Base-by-base conservation (phyloP, 176 grass and related monocot genomes). In the Oryza rufipogon region DNA sequence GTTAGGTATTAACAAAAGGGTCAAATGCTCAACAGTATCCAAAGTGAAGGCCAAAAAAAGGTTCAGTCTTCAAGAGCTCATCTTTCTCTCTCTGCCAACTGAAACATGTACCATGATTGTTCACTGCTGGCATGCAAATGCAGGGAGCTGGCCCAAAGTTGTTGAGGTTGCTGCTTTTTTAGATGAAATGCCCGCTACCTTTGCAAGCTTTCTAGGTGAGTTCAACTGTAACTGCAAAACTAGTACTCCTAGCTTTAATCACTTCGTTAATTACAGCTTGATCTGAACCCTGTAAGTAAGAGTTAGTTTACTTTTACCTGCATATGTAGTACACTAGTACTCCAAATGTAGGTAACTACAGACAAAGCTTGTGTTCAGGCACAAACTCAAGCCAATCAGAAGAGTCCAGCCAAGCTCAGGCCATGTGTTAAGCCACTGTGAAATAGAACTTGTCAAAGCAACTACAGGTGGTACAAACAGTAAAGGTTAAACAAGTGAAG, bases 1-100 rank as follows among this genome's bases (percentile, higher is more conserved):
- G 89, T 80, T 87, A 83, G 28, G 75, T 75, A 86, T 83, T 87
- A 80, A 87, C 64, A 58, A 83, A 83, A 68, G 42, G 80, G 76
- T 84, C 89, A 84, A 90, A 76, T 48, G 38, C 52, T 48, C 63
- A 87, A 28, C 48, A 65, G 85, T 75, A 84, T 87, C 89, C 85
- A 28, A 84, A 71, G 89, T 20, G 64, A 26, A 39, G 28, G 30
- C 82, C 32, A 30, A 16, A 25, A 25, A 73, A 47, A 9, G 20
- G 66, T 74, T 19, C 77, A 71, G 16, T 28, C 84, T 76, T 60
- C 51, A 23, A 85, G 33, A 70, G n/a, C 47, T 61, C 16, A 4
- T 12, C 20, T 8, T 49, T 1, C 12, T 64, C 5, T 63, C 13
- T 65, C 8, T 19, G 70, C 56, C 36, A n/a, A 25, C 46, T 76